These are phyloP conservation scores for Phoenix roebelenii DNA, from an alignment of 176 grass and related monocot species.

Conservation along the genomic window DNA sequence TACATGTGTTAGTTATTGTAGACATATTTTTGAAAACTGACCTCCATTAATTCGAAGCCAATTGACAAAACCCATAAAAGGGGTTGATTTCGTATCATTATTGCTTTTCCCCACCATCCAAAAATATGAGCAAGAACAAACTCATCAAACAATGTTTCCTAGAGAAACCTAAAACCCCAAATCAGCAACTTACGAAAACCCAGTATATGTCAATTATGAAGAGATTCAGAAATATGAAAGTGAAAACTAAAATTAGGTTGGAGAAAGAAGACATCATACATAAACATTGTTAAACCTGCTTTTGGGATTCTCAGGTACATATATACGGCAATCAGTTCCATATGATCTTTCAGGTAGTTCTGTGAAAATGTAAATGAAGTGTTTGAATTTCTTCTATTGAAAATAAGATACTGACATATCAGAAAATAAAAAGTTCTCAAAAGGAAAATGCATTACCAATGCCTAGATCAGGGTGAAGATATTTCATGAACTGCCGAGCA, in stretches of 20 bases:
- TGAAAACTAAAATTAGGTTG: conserved; percentile 24
- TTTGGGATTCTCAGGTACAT: conserved; percentile 92
- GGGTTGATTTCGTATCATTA: conserved; percentile 99
- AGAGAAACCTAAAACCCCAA: conserved; percentile 67
- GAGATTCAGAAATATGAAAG: conserved; percentile 10
- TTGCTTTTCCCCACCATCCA: conserved; percentile 99
- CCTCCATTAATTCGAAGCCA: conserved; percentile 99
- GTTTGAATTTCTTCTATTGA: conserved; percentile 19
- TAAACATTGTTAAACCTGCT: conserved; percentile 98
- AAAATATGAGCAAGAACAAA: conserved; percentile 98
- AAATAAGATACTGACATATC: conserved; percentile 6
- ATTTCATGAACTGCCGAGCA: conserved; percentile 94
- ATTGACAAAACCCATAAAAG: conserved; percentile 97
- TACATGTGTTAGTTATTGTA: too few species aligned
- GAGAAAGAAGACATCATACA: conserved; percentile 83
- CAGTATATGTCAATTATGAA: too few species aligned
- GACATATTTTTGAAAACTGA: neutral
- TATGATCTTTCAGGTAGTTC: conserved; percentile 99
- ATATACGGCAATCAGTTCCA: conserved; percentile 88
- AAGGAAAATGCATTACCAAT: conserved; percentile 48
- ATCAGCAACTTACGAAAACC: conserved; percentile 55
- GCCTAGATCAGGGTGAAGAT: conserved; percentile 90
- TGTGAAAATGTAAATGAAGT: conserved; percentile 29
- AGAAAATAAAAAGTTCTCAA: conserved; percentile 10
- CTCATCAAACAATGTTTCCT: conserved; percentile 99